Evolutionary conservation across 495 filamentous ascomycete species (phyloP), one percentile per base, ranked within the genome.

Genomic region (Cladorrhinum samala): DNA sequence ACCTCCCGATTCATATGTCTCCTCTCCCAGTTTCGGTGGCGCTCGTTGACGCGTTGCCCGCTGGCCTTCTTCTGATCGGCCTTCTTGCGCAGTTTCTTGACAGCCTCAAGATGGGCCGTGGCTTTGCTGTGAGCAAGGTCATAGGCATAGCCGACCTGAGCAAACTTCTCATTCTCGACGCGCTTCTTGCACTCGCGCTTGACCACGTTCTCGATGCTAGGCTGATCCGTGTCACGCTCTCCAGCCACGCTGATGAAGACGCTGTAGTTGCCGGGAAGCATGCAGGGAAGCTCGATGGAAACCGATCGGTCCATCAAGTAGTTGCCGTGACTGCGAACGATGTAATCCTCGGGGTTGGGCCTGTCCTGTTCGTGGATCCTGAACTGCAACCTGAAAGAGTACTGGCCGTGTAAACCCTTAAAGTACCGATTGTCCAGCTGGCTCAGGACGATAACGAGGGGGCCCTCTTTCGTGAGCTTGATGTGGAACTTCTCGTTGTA

Each of bases 351-450:
- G 52, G 91, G 84, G 30, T 82, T 85, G 1, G 88, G 86, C 57
- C 85, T 85, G 36, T 70, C 71, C 13, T 68, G 67, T 43, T 75
- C 68, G 60, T 96, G 85, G 0, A 97, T 63, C n/a, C 91, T 80
- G 73, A 96, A 96, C 51, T 91, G 84, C n/a, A 96, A 74, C 14
- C 82, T 68, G 70, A 91, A 96, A 18, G 63, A 72, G 58, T 94
- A 97, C 65, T 92, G 85, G 20, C 91, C 92, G 23, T 79, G 73
- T 1, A 97, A 77, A 2, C 91, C 91, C 61, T 76, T 79, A 72
- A 89, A 97, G 63, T 95, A 97, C 3, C 91, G 82, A 41, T 83
- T 76, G 65, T 97, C 92, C 17, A 95, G 83, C 72, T 95, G 89
- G 14, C 83, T 85, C 21, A 97, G 76, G n/a, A 91, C 85, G 33